These are phyloP conservation scores for Vanilla planifolia DNA, from an alignment of 106 monocot genomes.

Conservation along the genomic window DNA sequence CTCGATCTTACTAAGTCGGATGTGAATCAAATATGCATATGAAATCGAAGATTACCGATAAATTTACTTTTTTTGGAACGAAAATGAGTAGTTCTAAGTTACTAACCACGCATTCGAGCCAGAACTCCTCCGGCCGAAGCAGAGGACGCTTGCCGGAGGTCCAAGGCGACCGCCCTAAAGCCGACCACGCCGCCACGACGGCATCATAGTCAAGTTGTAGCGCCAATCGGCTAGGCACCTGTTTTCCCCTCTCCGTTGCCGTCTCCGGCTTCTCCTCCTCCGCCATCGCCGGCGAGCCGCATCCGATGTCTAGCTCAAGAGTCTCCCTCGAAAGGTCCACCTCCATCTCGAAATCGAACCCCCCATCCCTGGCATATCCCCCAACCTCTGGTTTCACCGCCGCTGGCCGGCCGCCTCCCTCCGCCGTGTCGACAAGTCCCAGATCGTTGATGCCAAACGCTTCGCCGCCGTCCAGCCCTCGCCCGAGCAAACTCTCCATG, in stretches of 20 bases:
- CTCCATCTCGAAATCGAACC: conserved; percentile 9
- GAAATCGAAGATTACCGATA: no score
- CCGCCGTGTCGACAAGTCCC: conserved; percentile 14
- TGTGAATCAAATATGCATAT: no score
- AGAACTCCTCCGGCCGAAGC: conserved; percentile 37
- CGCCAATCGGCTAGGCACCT: conserved; percentile 11
- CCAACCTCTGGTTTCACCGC: conserved; percentile 24
- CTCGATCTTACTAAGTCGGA: no score
- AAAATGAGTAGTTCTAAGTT: no score
- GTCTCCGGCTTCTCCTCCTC: neutral
- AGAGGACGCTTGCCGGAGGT: conserved; percentile 58
- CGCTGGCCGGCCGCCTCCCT: conserved; percentile 1
- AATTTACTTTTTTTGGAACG: no score
- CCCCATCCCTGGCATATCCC: neutral
- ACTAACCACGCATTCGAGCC: conserved; percentile 50
- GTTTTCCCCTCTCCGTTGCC: neutral
- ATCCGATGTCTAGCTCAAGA: conserved; percentile 49
- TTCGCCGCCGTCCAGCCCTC: conserved; percentile 34
- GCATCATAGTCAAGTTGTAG: conserved; percentile 67
- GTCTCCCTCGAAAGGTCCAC: conserved; percentile 30
- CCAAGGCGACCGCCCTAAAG: conserved; percentile 52
- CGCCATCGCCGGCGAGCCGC: conserved; percentile 11
- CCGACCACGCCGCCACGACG: conserved; percentile 52
- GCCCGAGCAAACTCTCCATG: conserved; percentile 74
- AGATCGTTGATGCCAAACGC: conserved; percentile 60